Percentiles rank a stretch among this genome's conserved stretches.
These are phyloP conservation scores for Entophlyctis luteolus DNA, from an alignment of 192 early-diverging fungal species.

Conservation along the genomic window DNA sequence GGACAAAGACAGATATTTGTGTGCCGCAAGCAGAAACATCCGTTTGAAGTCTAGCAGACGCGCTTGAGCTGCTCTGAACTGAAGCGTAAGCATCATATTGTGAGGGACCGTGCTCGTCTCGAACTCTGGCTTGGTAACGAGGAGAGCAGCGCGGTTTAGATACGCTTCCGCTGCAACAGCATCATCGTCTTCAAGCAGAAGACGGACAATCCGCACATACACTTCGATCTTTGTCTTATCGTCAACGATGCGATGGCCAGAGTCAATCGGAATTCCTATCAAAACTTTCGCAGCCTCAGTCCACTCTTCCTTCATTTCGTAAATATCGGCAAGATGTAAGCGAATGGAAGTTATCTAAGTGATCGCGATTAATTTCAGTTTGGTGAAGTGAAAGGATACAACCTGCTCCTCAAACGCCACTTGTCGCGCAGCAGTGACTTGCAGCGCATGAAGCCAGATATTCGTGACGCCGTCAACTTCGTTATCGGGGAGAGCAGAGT, in stretches of 20 bases:
- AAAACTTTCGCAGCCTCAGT: conserved; percentile 80
- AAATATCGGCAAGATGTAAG: conserved; percentile 69
- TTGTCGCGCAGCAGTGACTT: conserved; percentile 63
- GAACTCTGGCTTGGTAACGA: conserved; percentile 18
- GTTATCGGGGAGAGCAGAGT: conserved; percentile 24
- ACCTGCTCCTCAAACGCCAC: conserved; percentile 85
- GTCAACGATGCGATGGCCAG: conserved; percentile 64
- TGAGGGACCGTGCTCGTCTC: neutral
- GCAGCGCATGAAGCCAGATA: conserved; percentile 65
- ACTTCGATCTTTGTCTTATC: conserved; percentile 71
- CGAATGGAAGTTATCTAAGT: conserved; percentile 64
- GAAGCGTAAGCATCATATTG: conserved; percentile 32
- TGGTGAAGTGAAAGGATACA: neutral
- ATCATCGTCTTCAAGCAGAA: conserved; percentile 83
- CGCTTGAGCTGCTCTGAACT: conserved; percentile 79
- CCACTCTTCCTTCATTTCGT: conserved; percentile 73
- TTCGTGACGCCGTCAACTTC: conserved; percentile 35
- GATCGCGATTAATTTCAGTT: neutral
- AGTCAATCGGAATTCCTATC: conserved; percentile 87
- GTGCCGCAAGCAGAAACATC: conserved; percentile 78
- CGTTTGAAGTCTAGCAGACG: conserved; percentile 80
- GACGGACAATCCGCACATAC: conserved; percentile 80
- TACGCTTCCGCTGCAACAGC: conserved; percentile 73
- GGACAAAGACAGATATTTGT: conserved; percentile 78
- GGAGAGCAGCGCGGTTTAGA: conserved; percentile 63